Percentiles rank a stretch among this genome's conserved stretches.
Conservation (phyloP, 179 eudicot genomes). For the Sideroxylon spinosum region DNA sequence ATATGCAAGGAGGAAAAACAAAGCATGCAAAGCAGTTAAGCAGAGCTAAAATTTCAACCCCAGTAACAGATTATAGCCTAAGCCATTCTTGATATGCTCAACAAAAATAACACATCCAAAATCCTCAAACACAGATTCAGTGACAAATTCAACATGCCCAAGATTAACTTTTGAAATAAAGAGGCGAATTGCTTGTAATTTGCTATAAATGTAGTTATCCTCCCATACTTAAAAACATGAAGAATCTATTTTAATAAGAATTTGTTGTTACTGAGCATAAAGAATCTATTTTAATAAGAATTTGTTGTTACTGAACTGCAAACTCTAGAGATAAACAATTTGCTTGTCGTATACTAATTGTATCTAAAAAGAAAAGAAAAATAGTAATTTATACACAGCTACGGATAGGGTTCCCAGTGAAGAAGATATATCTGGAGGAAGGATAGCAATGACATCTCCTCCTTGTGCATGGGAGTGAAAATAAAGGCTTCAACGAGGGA, state of each 20-base stretch:
- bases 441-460: neutral
- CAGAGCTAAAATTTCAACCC: no score
- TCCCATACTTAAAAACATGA: no score
- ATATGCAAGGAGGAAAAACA: neutral
- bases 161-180: neutral
- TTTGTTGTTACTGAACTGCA: no score
- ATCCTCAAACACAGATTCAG: neutral
- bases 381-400: neutral
- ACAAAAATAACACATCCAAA: neutral
- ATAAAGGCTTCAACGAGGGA: neutral
- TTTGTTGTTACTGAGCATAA: no score
- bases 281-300: no score
- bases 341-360: neutral
- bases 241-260: no score
- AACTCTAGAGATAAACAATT: neutral
- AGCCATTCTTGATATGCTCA: conserved; percentile 10
- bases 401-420: neutral
- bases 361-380: neutral
- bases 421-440: neutral
- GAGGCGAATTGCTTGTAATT: neutral
- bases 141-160: neutral
- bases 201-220: no score
- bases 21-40: neutral
- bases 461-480: neutral
- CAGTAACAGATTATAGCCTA: no score